Evolutionary conservation across 305 asterid species (phyloP), one percentile per base, ranked within the genome.

Genomic region (Fraxinus velutina): DNA sequence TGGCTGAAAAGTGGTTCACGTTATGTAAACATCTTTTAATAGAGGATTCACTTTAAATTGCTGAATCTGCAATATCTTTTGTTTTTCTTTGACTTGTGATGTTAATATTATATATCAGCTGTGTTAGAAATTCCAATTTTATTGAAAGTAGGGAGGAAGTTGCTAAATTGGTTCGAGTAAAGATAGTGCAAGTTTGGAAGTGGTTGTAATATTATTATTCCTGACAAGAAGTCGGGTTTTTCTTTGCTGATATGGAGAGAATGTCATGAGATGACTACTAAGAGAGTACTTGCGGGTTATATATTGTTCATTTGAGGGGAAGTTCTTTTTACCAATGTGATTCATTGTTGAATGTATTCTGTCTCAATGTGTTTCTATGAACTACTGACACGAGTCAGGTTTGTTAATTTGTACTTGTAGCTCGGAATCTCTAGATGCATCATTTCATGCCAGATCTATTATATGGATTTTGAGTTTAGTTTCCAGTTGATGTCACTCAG

Each of bases 1-100:
- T 34, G 77, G 80, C 60, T 72, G 74, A 24, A 60, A 62, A 79
- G 10, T 76, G 62, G 83, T 74, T 76, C 42, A 39, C 42, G 37
- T 81, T 30, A 64, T 30, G 75, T 68, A 12, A 79, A 50, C 13
- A 37, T 81, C 64, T 55, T 76, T 32, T 78, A 60, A 32, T 64
- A 62, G 55, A 64, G 73, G 62, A 57, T 80, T 29, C 37, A 37
- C 77, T 29, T 9, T 24, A 22, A 64, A 64, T 64, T 24, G 34
- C 12, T 9, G 34, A 24, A 24, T 21, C 32, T 62, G 30, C 33
- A 27, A 9, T 9, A 64, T 9, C 73, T 62, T 62, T 22, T 7
- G 71, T 62, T 62, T 62, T 62, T 22, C 15, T 62, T 9, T 62
- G n/a, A 62, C 71, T 19, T 62, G 30, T 62, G 71, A 62, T 60